A percentile compares a stretch with the other conserved stretches of the same genome.
Evolutionary conservation across 768 basidiomycete genomes (phyloP).

Genomic region (Gloeopeniophorella convolvens): DNA sequence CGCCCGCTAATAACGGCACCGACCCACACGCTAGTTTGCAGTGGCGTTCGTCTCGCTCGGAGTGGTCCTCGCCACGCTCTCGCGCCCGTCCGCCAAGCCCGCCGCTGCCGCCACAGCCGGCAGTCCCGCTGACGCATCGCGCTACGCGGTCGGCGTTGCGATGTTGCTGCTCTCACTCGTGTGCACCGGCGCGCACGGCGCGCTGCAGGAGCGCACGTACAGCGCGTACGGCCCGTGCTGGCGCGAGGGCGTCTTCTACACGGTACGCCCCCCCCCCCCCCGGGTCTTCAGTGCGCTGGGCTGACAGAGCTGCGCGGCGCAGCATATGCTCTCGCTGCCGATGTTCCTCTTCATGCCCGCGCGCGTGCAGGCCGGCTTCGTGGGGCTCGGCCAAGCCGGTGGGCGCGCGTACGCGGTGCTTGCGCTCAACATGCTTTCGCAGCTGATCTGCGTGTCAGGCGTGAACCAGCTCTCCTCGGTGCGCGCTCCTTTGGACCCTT

Average conservation of each 20-base stretch:
- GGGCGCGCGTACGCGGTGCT: conserved; percentile 49
- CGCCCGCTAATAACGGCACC: background rate
- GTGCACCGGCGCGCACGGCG: conserved; percentile 60
- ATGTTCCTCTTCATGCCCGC: conserved; percentile 57
- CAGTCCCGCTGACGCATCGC: conserved; percentile 22
- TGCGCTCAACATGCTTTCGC: conserved; percentile 58
- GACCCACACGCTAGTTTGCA: conserved; percentile 38
- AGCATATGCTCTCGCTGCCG: conserved; percentile 81
- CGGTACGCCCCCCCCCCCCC: conserved; percentile 43
- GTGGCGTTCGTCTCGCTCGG: conserved; percentile 64
- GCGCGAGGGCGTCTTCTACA: conserved; percentile 83
- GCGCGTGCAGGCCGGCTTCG: conserved; percentile 49
- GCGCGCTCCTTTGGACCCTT: conserved; percentile 25
- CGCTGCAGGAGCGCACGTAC: conserved; percentile 75
- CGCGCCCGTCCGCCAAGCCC: conserved; percentile 39
- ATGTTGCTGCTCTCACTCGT: conserved; percentile 65
- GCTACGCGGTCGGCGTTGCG: conserved; percentile 58
- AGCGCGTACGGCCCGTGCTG: conserved; percentile 67
- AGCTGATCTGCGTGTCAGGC: conserved; percentile 76
- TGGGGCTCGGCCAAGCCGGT: conserved; percentile 28
- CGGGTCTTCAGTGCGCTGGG: no score
- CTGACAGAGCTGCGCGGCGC: no score
- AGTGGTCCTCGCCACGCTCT: conserved; percentile 67
- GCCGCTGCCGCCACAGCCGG: conserved; percentile 15
- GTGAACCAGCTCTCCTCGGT: conserved; percentile 81